Evolutionary conservation across 495 filamentous ascomycete species (phyloP).

Genomic region (Penicillium coprophilum): DNA sequence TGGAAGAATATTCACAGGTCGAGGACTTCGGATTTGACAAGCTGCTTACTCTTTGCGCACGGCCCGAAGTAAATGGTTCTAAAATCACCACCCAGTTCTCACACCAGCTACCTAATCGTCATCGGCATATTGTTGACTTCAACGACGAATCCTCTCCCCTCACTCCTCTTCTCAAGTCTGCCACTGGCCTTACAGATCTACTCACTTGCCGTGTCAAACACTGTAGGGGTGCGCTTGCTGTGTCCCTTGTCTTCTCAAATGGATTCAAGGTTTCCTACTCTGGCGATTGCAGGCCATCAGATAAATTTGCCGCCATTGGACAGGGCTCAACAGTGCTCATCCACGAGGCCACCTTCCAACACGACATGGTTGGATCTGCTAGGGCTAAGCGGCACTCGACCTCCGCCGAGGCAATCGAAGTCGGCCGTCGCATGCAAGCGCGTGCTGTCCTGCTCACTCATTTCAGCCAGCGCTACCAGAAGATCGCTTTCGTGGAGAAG

Average conservation of each 20-base stretch:
- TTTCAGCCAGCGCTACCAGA: conserved; percentile 95
- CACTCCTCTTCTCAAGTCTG: conserved; percentile 35
- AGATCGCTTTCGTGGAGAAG: conserved; percentile 48
- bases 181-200: conserved; percentile 46
- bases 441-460: conserved; percentile 79
- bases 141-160: conserved; percentile 26
- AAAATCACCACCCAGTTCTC: conserved; percentile 27
- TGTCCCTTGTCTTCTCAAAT: conserved; percentile 70
- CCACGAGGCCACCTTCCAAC: conserved; percentile 95
- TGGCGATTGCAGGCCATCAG: conserved; percentile 83
- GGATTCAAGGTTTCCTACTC: conserved; percentile 89
- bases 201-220: conserved; percentile 67
- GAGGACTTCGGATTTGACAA: conserved; percentile 74
- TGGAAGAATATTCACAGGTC: conserved; percentile 73
- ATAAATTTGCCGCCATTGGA: conserved; percentile 67
- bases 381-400: conserved; percentile 89
- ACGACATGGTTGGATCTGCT: conserved; percentile 75
- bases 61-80: conserved; percentile 15
- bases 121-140: conserved; percentile 27
- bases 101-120: conserved; percentile 35
- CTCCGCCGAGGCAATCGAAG: conserved; percentile 73
- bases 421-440: conserved; percentile 76
- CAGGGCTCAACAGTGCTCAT: conserved; percentile 75
- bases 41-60: conserved; percentile 48
- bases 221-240: conserved; percentile 74